A percentile compares a stretch with the other conserved stretches of the same genome.
These are phyloP conservation scores for Gymnopus androsaceus DNA, from an alignment of 1,284 basidiomycete genomes.

Conservation along the genomic window DNA sequence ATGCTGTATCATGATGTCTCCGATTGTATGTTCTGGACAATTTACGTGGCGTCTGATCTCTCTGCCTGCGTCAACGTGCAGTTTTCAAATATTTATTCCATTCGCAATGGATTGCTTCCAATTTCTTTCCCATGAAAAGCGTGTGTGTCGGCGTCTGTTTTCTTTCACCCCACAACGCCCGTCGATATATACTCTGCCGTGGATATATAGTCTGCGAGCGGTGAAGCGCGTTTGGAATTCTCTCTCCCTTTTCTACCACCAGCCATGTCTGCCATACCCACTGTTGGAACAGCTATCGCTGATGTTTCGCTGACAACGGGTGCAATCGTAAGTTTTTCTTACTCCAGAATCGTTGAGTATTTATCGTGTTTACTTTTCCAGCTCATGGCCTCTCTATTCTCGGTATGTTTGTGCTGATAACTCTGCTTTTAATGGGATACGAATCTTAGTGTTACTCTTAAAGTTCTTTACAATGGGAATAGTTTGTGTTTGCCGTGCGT, in stretches of 20 bases:
- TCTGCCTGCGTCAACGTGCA: too few relatives aligned
- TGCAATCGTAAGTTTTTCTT: constrained; percentile 3
- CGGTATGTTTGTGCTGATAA: neutral
- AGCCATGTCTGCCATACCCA: neutral
- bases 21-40: too few relatives aligned
- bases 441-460: neutral
- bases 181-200: too few relatives aligned
- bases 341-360: neutral
- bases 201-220: neutral
- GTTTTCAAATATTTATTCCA: too few relatives aligned
- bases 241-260: neutral
- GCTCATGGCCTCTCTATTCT: constrained; percentile 4
- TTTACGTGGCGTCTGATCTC: too few relatives aligned
- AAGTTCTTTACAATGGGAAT: constrained; percentile 8
- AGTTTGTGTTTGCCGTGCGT: constrained; percentile 4
- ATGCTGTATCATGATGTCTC: too few relatives aligned
- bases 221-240: neutral
- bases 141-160: too few relatives aligned
- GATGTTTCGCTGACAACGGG: neutral
- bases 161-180: too few relatives aligned
- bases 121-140: too few relatives aligned
- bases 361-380: neutral
- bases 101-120: too few relatives aligned
- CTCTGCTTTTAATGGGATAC: neutral
- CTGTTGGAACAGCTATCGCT: neutral